Percentiles rank a stretch among this genome's conserved stretches.
Evolutionary conservation across 352 stramenopile genomes (phyloP).

Genomic region (Pseudoperonospora humuli): DNA sequence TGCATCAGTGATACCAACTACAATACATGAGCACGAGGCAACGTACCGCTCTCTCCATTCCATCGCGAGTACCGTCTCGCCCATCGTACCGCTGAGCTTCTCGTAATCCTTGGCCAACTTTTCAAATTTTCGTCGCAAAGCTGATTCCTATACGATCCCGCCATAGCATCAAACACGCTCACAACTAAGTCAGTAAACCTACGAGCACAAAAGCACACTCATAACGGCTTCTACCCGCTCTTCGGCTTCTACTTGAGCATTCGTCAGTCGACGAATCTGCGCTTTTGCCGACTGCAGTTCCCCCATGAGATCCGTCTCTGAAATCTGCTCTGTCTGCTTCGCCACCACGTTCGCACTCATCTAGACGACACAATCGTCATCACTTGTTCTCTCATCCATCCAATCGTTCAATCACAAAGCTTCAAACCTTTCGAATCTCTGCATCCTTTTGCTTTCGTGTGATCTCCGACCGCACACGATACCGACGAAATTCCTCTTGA

Average conservation of each 20-base stretch:
- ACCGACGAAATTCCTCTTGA: conserved; percentile 83
- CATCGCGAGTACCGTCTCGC: conserved; percentile 73
- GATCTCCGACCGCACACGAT: conserved; percentile 82
- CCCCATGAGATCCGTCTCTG: conserved; percentile 56
- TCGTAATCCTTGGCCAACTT: conserved; percentile 82
- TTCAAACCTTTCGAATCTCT: conserved; percentile 69
- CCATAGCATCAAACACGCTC: neutral
- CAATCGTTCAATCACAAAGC: neutral
- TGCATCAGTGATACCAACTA: neutral
- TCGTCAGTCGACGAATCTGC: conserved; percentile 69
- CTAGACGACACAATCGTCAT: conserved; percentile 20
- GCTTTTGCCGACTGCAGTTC: conserved; percentile 67
- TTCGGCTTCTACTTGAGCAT: conserved; percentile 64
- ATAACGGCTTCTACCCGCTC: conserved; percentile 41
- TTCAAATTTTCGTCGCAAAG: conserved; percentile 81
- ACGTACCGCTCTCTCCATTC: conserved; percentile 72
- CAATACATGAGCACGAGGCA: neutral
- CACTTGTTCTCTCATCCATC: neutral
- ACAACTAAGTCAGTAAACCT: neutral
- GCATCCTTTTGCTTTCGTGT: conserved; percentile 86
- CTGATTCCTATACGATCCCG: conserved; percentile 41
- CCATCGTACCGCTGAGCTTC: conserved; percentile 81
- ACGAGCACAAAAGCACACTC: neutral
- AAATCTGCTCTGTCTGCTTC: conserved; percentile 72
- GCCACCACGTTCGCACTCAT: conserved; percentile 72